Evolutionary conservation across 192 early-diverging fungal species (phyloP).

Genomic region (Rhizophagus sp.): DNA sequence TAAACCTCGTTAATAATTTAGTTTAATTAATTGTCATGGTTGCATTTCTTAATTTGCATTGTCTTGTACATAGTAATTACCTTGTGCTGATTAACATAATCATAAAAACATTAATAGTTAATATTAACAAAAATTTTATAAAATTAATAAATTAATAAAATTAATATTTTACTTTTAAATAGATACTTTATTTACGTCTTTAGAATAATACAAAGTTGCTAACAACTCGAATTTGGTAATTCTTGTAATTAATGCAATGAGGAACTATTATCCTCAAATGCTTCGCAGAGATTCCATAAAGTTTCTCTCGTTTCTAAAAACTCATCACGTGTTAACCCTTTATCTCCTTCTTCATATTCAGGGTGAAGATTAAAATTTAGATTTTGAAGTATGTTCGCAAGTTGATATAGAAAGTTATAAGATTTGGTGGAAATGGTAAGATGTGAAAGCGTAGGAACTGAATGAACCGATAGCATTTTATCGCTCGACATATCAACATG

Average conservation of each 20-base stretch:
- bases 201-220: too few species aligned
- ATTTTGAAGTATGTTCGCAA: background rate
- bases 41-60: background rate
- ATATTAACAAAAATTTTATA: too few species aligned
- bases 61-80: background rate
- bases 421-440: conserved; percentile 13
- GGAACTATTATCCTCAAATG: background rate
- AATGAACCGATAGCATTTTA: background rate
- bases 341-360: conserved; percentile 16
- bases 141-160: too few species aligned
- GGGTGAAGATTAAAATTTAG: conserved; percentile 15
- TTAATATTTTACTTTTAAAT: too few species aligned
- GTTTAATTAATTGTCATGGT: background rate
- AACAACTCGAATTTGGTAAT: background rate
- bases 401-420: background rate
- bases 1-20: background rate
- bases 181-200: too few species aligned
- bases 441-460: conserved; percentile 9
- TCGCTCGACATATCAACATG: conserved; percentile 15
- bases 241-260: background rate
- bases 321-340: conserved; percentile 9
- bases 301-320: conserved; percentile 20
- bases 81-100: background rate
- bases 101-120: too few species aligned
- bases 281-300: background rate